phyloP scores from a whole-genome alignment of 495 filamentous ascomycete genomes.

The Rhizodiscina lignyota region DNA sequence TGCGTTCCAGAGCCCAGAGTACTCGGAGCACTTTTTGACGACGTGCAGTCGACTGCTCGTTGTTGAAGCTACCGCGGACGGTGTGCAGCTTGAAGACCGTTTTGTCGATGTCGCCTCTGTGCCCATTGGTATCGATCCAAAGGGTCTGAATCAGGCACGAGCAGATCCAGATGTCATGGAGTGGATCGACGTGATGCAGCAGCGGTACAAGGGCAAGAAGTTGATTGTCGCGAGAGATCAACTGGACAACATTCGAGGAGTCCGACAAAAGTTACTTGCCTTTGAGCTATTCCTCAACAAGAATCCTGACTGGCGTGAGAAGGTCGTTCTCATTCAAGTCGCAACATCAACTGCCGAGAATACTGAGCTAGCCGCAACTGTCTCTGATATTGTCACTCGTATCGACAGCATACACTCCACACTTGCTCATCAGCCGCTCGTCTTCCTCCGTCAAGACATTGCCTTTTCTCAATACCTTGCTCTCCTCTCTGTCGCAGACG shows the following conservation, averaged over 20 bases:
- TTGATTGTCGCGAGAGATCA: conserved; percentile 87
- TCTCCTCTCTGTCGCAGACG: conserved; percentile 72
- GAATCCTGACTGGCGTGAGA: conserved; percentile 73
- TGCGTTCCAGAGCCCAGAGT: conserved; percentile 84
- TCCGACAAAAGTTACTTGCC: conserved; percentile 78
- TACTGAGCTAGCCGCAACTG: conserved; percentile 66
- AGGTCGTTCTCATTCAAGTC: conserved; percentile 82
- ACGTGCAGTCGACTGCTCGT: conserved; percentile 78
- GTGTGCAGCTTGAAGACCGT: conserved; percentile 77
- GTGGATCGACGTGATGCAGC: conserved; percentile 64
- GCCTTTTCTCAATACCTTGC: conserved; percentile 80
- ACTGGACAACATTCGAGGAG: conserved; percentile 77
- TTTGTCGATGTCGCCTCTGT: conserved; percentile 71
- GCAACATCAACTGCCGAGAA: conserved; percentile 78
- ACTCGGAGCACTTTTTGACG: conserved; percentile 81
- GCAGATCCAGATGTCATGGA: conserved; percentile 50
- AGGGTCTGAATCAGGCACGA: conserved; percentile 54
- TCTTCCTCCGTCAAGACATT: conserved; percentile 92
- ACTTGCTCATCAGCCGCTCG: conserved; percentile 72
- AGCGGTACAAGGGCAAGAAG: conserved; percentile 67
- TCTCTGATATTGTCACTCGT: conserved; percentile 81
- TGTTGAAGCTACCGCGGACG: conserved; percentile 74
- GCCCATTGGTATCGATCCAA: conserved; percentile 72
- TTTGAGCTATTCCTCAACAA: conserved; percentile 90
- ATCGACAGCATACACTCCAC: conserved; percentile 82